A percentile compares a stretch with the other conserved stretches of the same genome.
These are phyloP conservation scores for Cercospora canescens DNA, from an alignment of 2,329 filamentous ascomycete species.

Conservation along the genomic window DNA sequence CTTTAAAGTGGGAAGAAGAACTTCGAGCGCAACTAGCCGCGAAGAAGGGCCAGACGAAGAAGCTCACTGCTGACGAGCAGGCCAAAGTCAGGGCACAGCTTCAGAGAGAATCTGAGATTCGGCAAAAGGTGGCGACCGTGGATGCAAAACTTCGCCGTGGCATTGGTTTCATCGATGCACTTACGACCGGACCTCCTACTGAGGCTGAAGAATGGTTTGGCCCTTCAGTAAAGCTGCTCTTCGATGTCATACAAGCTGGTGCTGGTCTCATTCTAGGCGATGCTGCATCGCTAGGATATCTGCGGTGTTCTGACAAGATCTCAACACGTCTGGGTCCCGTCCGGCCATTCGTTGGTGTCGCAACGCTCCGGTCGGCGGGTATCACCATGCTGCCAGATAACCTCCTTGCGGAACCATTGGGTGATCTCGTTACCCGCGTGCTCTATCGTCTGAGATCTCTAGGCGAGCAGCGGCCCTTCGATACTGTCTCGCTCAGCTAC, in stretches of 20 bases:
- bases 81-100: slow-evolving; percentile 89
- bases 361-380: slow-evolving; percentile 77
- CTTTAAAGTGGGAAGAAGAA: slow-evolving; percentile 95
- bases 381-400: slow-evolving; percentile 71
- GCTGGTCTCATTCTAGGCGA: slow-evolving; percentile 81
- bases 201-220: slow-evolving; percentile 88
- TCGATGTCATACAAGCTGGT: slow-evolving; percentile 75
- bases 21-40: slow-evolving; percentile 81
- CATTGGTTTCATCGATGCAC: slow-evolving; percentile 78
- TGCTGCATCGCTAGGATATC: slow-evolving; percentile 72
- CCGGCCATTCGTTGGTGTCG: slow-evolving; percentile 81
- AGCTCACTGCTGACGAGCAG: slow-evolving; percentile 84
- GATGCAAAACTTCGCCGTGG: slow-evolving; percentile 76
- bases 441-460: slow-evolving; percentile 88
- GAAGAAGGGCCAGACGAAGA: slow-evolving; percentile 90
- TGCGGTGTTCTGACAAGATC: slow-evolving; percentile 75
- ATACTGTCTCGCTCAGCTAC: slow-evolving; percentile 84
- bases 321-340: slow-evolving; percentile 73
- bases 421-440: slow-evolving; percentile 78
- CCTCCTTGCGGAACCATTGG: slow-evolving; percentile 76
- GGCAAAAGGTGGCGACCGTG: slow-evolving; percentile 67
- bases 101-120: slow-evolving; percentile 79
- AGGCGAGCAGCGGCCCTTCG: slow-evolving; percentile 91
- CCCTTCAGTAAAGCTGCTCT: slow-evolving; percentile 70
- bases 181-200: slow-evolving; percentile 85